Evolutionary conservation across 352 stramenopile species (phyloP), one percentile per base, ranked within the genome.

Genomic region (Phytophthora macrochlamydospora): DNA sequence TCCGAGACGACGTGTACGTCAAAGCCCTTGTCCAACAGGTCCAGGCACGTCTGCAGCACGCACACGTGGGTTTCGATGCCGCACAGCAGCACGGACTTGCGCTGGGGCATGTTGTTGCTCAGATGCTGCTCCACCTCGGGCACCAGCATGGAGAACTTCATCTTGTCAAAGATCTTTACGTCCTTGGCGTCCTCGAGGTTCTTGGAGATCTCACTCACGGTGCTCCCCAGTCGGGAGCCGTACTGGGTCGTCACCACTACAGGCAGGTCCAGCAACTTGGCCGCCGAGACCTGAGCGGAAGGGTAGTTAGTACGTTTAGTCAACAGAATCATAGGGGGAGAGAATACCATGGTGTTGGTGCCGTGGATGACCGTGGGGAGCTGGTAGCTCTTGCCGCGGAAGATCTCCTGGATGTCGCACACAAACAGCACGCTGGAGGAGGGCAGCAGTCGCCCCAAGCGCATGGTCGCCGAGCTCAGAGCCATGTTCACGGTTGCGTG

Each of bases 121-220:
- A 99, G 61, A 64, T 98, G 79, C 31, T 73, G 61, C 32, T 87
- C 75, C 11, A 98, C 92, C 61, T 99, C 95, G 29, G 83, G 73
- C n/a, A 96, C 98, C 42, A 98, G 75, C 97, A 99, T 99, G 13
- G 91, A 98, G 78, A 99, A 99, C 56, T 97, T 83, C 72, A 97
- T 99, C 87, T 99, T 99, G 81, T 99, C 93, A 62, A 98, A 99
- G 3, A 93, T 81, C 30, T 84, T 86, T 40, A 82, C 62, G 51
- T 75, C 69, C 29, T 74, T 59, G 44, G 75, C 65, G 42, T 75
- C 63, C 24, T 77, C 60, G 4, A 94, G 55, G 59, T 88, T 74
- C n/a, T 79, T 62, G 14, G 70, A 75, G 58, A 97, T 86, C 60
- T 97, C 90, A 2, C 68, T 51, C 29, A 96, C 85, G 2, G 94